Conservation (phyloP, 768 basidiomycete species). For the Suillus fuscotomentosus region DNA sequence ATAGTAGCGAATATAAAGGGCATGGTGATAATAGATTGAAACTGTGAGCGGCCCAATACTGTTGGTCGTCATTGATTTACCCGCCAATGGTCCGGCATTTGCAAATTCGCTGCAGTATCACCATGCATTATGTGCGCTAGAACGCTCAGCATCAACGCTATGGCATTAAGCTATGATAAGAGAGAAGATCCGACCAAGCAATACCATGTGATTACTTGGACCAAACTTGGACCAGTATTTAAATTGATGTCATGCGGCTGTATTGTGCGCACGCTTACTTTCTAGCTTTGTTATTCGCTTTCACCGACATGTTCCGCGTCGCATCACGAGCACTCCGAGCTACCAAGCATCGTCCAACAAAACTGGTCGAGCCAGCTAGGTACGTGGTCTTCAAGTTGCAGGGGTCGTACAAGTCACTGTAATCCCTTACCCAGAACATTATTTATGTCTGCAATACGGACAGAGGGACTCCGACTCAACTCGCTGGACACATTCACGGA, state of each 20-base stretch:
- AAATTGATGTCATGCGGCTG: not conserved
- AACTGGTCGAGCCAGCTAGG: not conserved
- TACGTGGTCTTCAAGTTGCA: not conserved
- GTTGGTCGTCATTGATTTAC: too few relatives aligned
- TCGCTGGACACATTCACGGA: slow-evolving; percentile 87
- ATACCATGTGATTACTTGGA: not conserved
- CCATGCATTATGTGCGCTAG: too few relatives aligned
- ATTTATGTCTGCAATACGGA: slow-evolving; percentile 21
- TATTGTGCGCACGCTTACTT: not conserved
- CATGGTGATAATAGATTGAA: too few relatives aligned
- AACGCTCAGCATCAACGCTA: too few relatives aligned
- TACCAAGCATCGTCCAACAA: slow-evolving; percentile 1
- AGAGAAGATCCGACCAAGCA: not conserved
- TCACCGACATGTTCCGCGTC: slow-evolving; percentile 23
- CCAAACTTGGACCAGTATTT: not conserved
- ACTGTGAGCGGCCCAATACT: too few relatives aligned
- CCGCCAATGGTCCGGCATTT: too few relatives aligned
- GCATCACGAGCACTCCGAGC: slow-evolving; percentile 16
- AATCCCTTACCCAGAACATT: slow-evolving; percentile 18
- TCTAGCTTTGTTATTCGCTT: not conserved
- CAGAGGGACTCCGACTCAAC: slow-evolving; percentile 36
- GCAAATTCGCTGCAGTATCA: too few relatives aligned
- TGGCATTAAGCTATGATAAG: too few relatives aligned
- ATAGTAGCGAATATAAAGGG: too few relatives aligned
- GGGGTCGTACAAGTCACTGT: not conserved